Base-by-base conservation (phyloP, 2,329 filamentous ascomycete genomes). In the Pleomassaria siparia region DNA sequence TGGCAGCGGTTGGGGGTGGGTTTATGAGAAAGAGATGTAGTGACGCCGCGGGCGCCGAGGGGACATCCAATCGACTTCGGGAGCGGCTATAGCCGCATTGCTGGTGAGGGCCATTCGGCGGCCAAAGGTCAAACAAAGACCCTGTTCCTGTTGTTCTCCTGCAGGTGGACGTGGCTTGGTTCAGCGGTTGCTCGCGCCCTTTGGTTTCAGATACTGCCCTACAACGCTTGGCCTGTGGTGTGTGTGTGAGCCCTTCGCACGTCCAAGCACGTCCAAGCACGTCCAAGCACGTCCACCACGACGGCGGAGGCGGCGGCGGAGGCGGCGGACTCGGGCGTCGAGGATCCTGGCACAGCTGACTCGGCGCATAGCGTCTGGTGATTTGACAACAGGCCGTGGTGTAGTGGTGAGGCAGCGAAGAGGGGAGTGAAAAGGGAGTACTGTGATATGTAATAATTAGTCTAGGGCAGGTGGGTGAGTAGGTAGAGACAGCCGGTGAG, bases 181-280 rank as follows among this genome's bases (percentile, higher is more conserved):
- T 50, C 49, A 50, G 48, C 46, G 51, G 53, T 44, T 53, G 44
- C 44, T 51, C 44, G 41, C n/a, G 40, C 16, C 25, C 15, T n/a
- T n/a, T 48, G 26, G 64, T 70, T 69, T 68, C 65, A 69, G 62
- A 56, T 47, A 54, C 46, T 55, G 58, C 55, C 58, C 55, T 63
- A 59, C 49, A 55, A 46, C 47, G 51, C 50, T 58, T 58, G 53
- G 58, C 58, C 37, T 40, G n/a, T 28, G 48, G 53, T 45, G 44
- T 35, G 40, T 40, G 20, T n/a, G n/a, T n/a, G n/a, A n/a, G n/a
- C n/a, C n/a, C n/a, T n/a, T n/a, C 42, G 30, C 44, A 39, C 42
- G 20, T 44, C 26, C 22, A 26, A 24, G 36, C 40, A 30, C 40
- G 46, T 32, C 46, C 40, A 15, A 44, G 30, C 44, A 39, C 42